Percentiles rank a stretch among this genome's conserved stretches.
These are phyloP conservation scores for Penicillium cataractarum DNA, from an alignment of 495 filamentous ascomycete genomes.

Conservation along the genomic window DNA sequence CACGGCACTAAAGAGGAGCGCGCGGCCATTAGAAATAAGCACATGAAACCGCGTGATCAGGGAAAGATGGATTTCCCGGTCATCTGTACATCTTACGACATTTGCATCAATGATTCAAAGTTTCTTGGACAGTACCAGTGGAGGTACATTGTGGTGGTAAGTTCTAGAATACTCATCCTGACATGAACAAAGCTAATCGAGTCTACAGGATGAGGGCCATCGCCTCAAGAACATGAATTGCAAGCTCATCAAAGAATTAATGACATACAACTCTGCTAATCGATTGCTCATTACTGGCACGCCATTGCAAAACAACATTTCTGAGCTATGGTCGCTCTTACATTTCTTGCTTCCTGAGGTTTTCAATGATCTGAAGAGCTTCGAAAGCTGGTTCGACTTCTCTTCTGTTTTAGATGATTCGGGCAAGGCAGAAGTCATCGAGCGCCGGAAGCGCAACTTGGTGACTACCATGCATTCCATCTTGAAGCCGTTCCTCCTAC, in stretches of 20 bases:
- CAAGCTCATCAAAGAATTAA: slow-evolving; percentile 82
- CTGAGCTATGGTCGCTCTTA: slow-evolving; percentile 92
- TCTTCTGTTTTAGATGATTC: slow-evolving; percentile 77
- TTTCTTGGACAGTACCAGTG: slow-evolving; percentile 80
- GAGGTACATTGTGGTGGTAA: slow-evolving; percentile 94
- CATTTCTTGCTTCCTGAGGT: slow-evolving; percentile 93
- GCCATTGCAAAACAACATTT: slow-evolving; percentile 92
- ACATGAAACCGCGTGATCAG: slow-evolving; percentile 62
- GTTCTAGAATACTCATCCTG: slow-evolving; percentile 25
- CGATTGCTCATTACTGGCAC: slow-evolving; percentile 93
- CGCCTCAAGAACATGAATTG: slow-evolving; percentile 97
- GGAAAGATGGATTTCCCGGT: slow-evolving; percentile 77
- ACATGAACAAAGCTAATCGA: slow-evolving; percentile 14
- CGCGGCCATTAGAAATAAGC: slow-evolving; percentile 65
- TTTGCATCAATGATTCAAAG: slow-evolving; percentile 87
- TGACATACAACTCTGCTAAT: slow-evolving; percentile 85
- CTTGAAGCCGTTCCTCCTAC: slow-evolving; percentile 85
- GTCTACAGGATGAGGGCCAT: slow-evolving; percentile 82
- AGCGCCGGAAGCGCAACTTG: slow-evolving; percentile 71
- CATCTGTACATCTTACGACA: slow-evolving; percentile 92
- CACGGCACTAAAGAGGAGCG: slow-evolving; percentile 80
- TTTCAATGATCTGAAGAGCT: slow-evolving; percentile 85
- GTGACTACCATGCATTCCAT: slow-evolving; percentile 90
- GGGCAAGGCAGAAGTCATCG: slow-evolving; percentile 61
- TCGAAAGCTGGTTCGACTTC: slow-evolving; percentile 97